Base-by-base conservation (phyloP, 495 filamentous ascomycete species). In the Hypoxylon intermedium region DNA sequence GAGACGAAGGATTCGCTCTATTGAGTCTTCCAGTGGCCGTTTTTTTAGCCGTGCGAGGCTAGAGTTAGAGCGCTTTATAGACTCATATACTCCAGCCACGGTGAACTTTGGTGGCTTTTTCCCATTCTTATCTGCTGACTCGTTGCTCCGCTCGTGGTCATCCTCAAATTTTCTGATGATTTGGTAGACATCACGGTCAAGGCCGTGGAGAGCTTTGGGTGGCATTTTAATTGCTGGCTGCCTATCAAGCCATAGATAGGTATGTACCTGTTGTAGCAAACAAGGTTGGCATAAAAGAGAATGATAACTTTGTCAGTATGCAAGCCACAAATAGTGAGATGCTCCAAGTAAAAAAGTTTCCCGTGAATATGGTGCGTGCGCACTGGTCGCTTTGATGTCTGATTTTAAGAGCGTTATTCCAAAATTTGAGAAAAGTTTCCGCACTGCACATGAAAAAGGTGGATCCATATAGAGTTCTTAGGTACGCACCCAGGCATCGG, bases 21-120 rank as follows among this genome's bases (percentile, higher is more conserved):
- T 89, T 41, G 90, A 89, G 63, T 92, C 87, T 69, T 96, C 89
- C 11, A 98, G 74, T 11, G 87, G 76, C 49, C 83, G 85, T 74
- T 94, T 96, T 5, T 88, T 90, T 61, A 87, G 87, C 11, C 92
- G 79, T 40, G 89, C 90, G 31, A 96, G 71, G 57, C 86, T 89
- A 1, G 92, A 96, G 67, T 96, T 97, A 3, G 91, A 95, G 59
- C 78, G 78, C 65, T 90, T 89, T 61, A 97, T 89, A 46, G 78
- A 77, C 11, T 91, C 88, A 69, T 92, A 94, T 7, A 95, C 83
- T 1, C 73, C 72, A 0, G 83, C 70, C 0, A 87, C 79, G 2
- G 88, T 86, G 12, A 91, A 65, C 31, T 60, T 68, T 5, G 41
- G 68, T 42, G 71, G 57, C 11, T 57, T 67, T 11, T 74, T 15